Percentiles rank a stretch among this genome's conserved stretches.
Evolutionary conservation across 805 yeast genomes (phyloP).

Genomic region (Ogataea trehalophila): DNA sequence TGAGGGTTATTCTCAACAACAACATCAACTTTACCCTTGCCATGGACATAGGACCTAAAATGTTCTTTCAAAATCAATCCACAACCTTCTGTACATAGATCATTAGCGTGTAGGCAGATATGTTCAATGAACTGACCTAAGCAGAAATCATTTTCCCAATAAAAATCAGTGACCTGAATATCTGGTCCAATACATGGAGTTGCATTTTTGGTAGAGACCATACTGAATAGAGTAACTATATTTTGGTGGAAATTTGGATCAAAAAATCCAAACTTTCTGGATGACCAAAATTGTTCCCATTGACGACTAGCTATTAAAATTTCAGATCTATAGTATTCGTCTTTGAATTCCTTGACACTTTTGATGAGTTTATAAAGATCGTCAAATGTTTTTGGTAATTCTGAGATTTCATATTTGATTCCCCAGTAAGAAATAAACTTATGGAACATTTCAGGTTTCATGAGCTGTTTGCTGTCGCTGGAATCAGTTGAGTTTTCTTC

Average conservation of each 20-base stretch:
- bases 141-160: constrained; percentile 86
- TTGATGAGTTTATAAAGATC: constrained; percentile 37
- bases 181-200: constrained; percentile 94
- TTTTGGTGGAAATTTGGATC: constrained; percentile 75
- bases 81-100: constrained; percentile 77
- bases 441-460: constrained; percentile 22
- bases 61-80: constrained; percentile 68
- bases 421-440: constrained; percentile 12
- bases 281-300: constrained; percentile 58
- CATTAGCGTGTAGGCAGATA: constrained; percentile 59
- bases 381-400: constrained; percentile 33
- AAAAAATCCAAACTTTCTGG: constrained; percentile 43
- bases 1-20: constrained; percentile 59
- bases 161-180: constrained; percentile 75
- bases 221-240: constrained; percentile 71
- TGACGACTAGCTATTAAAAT: constrained; percentile 42
- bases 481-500: background rate
- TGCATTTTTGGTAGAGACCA: constrained; percentile 76
- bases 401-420: constrained; percentile 10
- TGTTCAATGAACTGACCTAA: constrained; percentile 87
- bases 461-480: constrained; percentile 1
- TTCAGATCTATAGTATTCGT: constrained; percentile 27
- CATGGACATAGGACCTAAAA: constrained; percentile 83
- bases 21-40: constrained; percentile 75
- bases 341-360: constrained; percentile 25